Evolutionary conservation across 2,329 filamentous ascomycete genomes (phyloP), one percentile per base, ranked within the genome.

Genomic region (Trichoderma koningii): DNA sequence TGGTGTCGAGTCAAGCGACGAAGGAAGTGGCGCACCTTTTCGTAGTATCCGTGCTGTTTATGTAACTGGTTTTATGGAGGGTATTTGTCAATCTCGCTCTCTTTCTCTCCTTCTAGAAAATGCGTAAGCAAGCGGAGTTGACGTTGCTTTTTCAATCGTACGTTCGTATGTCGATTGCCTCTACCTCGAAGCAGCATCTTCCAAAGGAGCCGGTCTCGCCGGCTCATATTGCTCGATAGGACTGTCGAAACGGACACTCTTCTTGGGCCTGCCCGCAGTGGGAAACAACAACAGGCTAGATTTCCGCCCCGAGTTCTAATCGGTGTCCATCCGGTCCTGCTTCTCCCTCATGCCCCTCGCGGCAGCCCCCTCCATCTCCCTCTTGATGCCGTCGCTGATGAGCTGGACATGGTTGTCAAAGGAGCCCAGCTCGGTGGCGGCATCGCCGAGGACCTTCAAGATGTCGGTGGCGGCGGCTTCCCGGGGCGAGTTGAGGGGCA

Each of bases 321-420:
- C 57, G 30, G 53, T 41, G 42, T 66, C 53, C 57, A 52, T 67
- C 4, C 14, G 30, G 9, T n/a, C 48, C 34, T 26, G 55, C 21
- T 30, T 28, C 41, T 45, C 23, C 15, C 17, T 12, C 55, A 45
- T 19, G 4, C 9, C 23, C 23, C 17, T 6, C 55, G 30, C 28
- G 15, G 23, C 38, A 12, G 48, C 17, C 4, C 19, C 47, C 34
- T 44, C 23, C n/a, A 61, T 57, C 51, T 66, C 30, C 47, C 50
- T 66, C 5, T 71, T 67, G 23, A 71, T 69, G 5, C 66, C 62
- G 55, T 74, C 68, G 12, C 69, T 69, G 5, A 59, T 63, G 38
- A 30, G 19, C 17, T 52, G 41, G 7, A 73, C 52, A 23, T 74
- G 68, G 1, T n/a, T 55, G 28, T 76, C 72, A 53, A 73, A 76